Evolutionary conservation across 306 rosid genomes (phyloP).

Genomic region (Ormosia semicastrata): DNA sequence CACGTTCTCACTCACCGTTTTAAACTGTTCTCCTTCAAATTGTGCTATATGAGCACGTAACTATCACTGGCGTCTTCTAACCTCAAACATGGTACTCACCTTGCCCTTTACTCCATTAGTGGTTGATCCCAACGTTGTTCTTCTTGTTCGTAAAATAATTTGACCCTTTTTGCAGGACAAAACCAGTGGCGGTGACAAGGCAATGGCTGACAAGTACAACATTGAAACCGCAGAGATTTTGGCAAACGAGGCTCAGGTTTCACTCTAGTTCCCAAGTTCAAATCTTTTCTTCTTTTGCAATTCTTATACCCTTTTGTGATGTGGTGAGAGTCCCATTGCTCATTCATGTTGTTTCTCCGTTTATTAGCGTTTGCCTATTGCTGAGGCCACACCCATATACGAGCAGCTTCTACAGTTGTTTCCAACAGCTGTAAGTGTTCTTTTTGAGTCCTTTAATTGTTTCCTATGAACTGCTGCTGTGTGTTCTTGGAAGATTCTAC

Average conservation of each 20-base stretch:
- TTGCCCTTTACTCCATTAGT: not conserved
- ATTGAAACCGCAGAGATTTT: conserved; percentile 65
- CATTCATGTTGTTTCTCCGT: not conserved
- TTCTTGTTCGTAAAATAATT: not conserved
- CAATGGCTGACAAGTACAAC: conserved; percentile 54
- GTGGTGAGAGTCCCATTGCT: not conserved
- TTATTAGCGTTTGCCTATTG: conserved; percentile 72
- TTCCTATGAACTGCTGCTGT: not conserved
- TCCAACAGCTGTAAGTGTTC: conserved; percentile 83
- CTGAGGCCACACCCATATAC: conserved; percentile 80
- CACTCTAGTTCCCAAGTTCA: not conserved
- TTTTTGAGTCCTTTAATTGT: conserved; percentile 13
- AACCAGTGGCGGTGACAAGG: conserved; percentile 13
- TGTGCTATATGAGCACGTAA: not conserved
- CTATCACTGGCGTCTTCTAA: not conserved
- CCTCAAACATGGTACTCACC: conserved; percentile 21
- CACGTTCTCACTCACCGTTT: not conserved
- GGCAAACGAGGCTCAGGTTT: conserved; percentile 77
- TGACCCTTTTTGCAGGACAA: conserved; percentile 34
- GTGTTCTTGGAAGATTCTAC: not conserved
- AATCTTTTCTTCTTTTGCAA: not conserved
- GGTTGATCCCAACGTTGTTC: not conserved
- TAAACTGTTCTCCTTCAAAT: not conserved
- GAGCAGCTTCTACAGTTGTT: conserved; percentile 78
- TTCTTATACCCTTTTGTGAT: not conserved